phyloP scores from a whole-genome alignment of 164 flowering plant genomes.

The Houttuynia cordata region DNA sequence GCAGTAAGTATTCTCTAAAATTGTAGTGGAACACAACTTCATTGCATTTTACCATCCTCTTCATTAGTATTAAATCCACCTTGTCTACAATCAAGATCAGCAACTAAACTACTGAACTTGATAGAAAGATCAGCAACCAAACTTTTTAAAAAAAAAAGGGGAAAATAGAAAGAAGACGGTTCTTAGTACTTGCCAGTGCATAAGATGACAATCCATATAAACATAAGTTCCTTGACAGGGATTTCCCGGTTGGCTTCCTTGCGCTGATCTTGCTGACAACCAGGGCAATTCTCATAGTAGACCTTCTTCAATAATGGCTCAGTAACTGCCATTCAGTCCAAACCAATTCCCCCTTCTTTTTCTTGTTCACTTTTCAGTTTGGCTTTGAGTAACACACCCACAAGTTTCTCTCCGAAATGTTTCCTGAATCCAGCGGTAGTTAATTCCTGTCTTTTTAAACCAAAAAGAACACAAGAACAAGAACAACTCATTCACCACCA shows the following conservation, averaged over 20 bases:
- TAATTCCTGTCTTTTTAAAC: too few relatives aligned
- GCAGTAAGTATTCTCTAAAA: not conserved
- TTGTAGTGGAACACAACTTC: not conserved
- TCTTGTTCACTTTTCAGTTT: not conserved
- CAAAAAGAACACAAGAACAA: too few relatives aligned
- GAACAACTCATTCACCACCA: too few relatives aligned
- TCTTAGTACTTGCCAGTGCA: slow-evolving; percentile 21
- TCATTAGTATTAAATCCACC: not conserved
- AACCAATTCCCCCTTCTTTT: not conserved
- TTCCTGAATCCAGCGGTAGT: too few relatives aligned
- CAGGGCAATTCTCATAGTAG: slow-evolving; percentile 12
- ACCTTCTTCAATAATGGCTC: slow-evolving; percentile 21
- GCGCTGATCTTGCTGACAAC: slow-evolving; percentile 19
- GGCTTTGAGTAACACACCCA: too few relatives aligned
- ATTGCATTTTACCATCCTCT: not conserved
- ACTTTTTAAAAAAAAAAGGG: not conserved
- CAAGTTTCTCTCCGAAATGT: too few relatives aligned
- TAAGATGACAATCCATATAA: slow-evolving; percentile 37
- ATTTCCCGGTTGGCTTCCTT: slow-evolving; percentile 26
- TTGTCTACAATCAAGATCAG: not conserved
- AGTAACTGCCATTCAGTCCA: not conserved
- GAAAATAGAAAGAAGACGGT: not conserved
- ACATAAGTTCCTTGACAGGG: slow-evolving; percentile 25
- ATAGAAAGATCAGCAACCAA: too few relatives aligned
- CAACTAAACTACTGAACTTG: not conserved